Conservation (phyloP, 768 basidiomycete species). For the Rhodotorula paludigena region DNA sequence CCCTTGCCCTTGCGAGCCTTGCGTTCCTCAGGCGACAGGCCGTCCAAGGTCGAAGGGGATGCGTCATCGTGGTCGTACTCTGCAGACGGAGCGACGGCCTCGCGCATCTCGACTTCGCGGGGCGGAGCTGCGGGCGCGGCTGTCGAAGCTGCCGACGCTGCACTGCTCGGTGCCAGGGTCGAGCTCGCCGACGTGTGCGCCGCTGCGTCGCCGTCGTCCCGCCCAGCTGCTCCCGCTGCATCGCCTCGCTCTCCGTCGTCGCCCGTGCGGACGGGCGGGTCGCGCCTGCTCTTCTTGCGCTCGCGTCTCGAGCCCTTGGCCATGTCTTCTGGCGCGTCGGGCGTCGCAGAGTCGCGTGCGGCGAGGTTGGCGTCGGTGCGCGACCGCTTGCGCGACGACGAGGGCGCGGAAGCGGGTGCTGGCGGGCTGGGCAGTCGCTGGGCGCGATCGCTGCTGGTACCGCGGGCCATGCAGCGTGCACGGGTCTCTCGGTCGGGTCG, state of each 20-base stretch:
- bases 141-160: too few relatives aligned
- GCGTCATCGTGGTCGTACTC: neutral
- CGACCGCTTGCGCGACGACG: neutral
- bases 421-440: neutral
- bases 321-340: neutral
- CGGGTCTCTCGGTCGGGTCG: too few relatives aligned
- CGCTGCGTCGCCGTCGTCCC: neutral
- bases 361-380: neutral
- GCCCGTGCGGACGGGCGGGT: neutral
- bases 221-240: neutral
- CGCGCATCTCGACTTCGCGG: too few relatives aligned
- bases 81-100: neutral
- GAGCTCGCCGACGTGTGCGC: too few relatives aligned
- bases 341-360: neutral
- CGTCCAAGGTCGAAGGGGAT: neutral
- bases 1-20: slow-evolving; percentile 30
- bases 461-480: neutral
- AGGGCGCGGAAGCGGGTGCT: neutral
- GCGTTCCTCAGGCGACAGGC: slow-evolving; percentile 12
- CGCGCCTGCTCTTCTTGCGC: neutral
- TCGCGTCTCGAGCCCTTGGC: neutral
- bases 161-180: too few relatives aligned
- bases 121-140: too few relatives aligned
- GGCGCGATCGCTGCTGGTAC: neutral
- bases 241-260: neutral